A percentile compares a stretch with the other conserved stretches of the same genome.
Conservation (phyloP, 2,329 filamentous ascomycete genomes). For the Aureobasidium sp. region DNA sequence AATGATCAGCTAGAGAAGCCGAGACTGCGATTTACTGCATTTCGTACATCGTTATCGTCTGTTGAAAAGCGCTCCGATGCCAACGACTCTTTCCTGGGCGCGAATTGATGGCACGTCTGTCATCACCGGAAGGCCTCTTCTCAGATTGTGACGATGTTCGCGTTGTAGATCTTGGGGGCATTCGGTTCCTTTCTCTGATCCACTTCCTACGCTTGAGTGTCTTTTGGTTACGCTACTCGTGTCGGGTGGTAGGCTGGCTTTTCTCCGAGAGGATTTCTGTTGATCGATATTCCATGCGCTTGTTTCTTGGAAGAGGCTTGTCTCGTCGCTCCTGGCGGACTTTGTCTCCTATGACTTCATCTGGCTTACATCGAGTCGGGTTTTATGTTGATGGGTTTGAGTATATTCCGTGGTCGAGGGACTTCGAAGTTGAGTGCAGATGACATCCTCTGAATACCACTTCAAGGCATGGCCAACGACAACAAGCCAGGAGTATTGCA, state of each 20-base stretch:
- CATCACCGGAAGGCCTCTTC: not conserved
- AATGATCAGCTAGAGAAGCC: not conserved
- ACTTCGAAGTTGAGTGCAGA: not conserved
- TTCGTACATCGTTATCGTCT: not conserved
- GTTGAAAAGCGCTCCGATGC: constrained; percentile 11
- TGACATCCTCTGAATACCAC: not conserved
- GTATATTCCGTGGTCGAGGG: not conserved
- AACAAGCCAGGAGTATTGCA: not conserved
- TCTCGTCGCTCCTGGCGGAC: not conserved
- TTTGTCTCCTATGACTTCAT: not conserved
- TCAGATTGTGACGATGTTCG: constrained; percentile 1
- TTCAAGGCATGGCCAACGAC: not conserved
- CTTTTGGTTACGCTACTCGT: not conserved
- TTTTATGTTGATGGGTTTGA: not conserved
- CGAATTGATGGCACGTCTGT: no score
- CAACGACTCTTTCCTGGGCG: not conserved
- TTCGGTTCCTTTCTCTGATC: not conserved
- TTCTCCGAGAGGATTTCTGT: constrained; percentile 3
- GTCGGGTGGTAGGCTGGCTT: constrained; percentile 1
- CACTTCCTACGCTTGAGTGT: not conserved
- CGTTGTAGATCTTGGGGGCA: not conserved
- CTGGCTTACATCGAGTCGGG: not conserved
- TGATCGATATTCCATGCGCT: not conserved
- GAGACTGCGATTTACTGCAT: not conserved
- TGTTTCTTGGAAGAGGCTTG: constrained; percentile 9